Evolutionary conservation across 108 stramenopile species (phyloP).

Genomic region (Cyclotella distinguenda): DNA sequence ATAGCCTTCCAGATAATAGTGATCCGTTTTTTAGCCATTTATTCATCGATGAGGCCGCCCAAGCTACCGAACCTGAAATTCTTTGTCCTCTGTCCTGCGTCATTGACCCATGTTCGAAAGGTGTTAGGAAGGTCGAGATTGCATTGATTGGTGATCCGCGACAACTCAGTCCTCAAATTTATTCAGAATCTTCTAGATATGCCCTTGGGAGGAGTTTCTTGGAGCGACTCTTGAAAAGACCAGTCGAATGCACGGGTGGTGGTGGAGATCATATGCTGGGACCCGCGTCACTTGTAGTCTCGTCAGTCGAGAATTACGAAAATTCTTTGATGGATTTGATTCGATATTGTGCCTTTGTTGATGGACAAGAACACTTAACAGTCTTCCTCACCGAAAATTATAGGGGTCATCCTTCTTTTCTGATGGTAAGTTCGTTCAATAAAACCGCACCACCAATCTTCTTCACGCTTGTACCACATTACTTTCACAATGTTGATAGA

Average conservation of each 20-base stretch:
- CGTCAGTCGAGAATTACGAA: conserved; percentile 2
- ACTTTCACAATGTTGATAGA: background rate
- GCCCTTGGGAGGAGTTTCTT: conserved; percentile 54
- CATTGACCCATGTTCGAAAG: conserved; percentile 58
- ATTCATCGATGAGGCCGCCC: conserved; percentile 76
- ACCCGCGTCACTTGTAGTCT: conserved; percentile 18
- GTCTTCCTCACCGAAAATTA: conserved; percentile 63
- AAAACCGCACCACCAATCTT: background rate
- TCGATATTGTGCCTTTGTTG: conserved; percentile 43
- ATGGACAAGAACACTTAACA: conserved; percentile 47
- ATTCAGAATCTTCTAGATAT: conserved; percentile 35
- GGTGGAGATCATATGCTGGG: conserved; percentile 60
- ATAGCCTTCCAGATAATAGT: conserved; percentile 11
- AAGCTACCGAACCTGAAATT: conserved; percentile 78
- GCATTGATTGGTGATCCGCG: conserved; percentile 67
- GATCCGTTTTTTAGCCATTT: conserved; percentile 70
- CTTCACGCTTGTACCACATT: background rate
- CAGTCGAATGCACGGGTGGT: conserved; percentile 53
- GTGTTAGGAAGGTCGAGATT: conserved; percentile 58
- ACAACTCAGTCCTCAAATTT: conserved; percentile 52
- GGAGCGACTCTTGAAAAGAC: conserved; percentile 68
- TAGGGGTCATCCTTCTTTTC: conserved; percentile 62
- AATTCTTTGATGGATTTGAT: conserved; percentile 54
- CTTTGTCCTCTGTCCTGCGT: conserved; percentile 67
- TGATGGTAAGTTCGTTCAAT: conserved; percentile 20